phyloP scores from a whole-genome alignment of 2,329 filamentous ascomycete genomes.

The Trichoderma koningiopsis region DNA sequence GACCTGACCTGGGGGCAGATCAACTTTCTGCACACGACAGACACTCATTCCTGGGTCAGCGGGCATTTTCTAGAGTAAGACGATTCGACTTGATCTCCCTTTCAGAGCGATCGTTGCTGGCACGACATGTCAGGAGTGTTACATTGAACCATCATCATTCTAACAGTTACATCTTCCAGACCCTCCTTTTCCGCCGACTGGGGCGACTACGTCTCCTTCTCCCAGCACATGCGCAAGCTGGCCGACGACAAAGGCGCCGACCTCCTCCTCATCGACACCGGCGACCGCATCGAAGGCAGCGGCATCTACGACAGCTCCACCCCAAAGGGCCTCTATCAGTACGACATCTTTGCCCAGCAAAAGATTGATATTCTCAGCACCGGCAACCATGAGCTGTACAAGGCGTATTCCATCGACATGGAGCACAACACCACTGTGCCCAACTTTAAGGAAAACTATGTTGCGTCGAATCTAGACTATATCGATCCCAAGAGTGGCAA shows the following conservation, averaged over 20 bases:
- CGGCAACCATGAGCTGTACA: constrained; percentile 96
- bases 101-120: neutral
- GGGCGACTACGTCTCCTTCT: constrained; percentile 96
- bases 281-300: constrained; percentile 91
- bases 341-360: constrained; percentile 83
- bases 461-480: constrained; percentile 93
- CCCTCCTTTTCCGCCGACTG: constrained; percentile 93
- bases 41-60: constrained; percentile 94
- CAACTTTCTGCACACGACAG: constrained; percentile 96
- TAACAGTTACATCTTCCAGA: constrained; percentile 46
- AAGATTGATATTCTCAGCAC: constrained; percentile 80
- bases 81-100: neutral
- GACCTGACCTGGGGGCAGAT: constrained; percentile 89
- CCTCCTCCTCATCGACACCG: constrained; percentile 91
- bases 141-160: neutral
- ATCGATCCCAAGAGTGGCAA: constrained; percentile 71
- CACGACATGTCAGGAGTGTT: neutral
- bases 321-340: constrained; percentile 86
- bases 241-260: constrained; percentile 80
- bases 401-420: constrained; percentile 71
- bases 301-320: constrained; percentile 88
- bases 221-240: constrained; percentile 74
- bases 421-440: constrained; percentile 82
- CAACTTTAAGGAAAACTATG: constrained; percentile 76
- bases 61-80: constrained; percentile 87